Evolutionary conservation across 139 green algal genomes (phyloP).

Genomic region (Volvox reticuliferus): DNA sequence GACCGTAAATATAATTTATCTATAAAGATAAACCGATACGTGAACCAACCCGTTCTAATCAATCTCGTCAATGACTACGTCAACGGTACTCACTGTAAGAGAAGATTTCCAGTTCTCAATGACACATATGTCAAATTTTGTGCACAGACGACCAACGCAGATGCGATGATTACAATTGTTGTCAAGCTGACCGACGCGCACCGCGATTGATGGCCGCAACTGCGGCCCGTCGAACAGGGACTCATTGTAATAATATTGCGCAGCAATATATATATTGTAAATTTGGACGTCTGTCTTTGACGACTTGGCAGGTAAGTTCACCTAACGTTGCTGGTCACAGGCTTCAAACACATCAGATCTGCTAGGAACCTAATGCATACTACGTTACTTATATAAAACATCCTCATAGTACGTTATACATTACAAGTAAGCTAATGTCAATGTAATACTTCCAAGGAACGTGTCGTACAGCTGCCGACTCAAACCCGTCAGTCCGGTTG

Average conservation of each 20-base stretch:
- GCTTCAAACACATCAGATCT: not conserved
- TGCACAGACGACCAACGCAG: not conserved
- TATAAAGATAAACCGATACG: no score
- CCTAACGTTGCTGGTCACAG: not conserved
- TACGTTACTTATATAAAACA: no score
- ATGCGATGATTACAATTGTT: not conserved
- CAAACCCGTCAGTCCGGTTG: not conserved
- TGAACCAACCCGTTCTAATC: no score
- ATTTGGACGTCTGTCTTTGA: not conserved
- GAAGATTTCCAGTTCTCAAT: not conserved
- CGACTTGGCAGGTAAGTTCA: not conserved
- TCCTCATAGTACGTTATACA: not conserved
- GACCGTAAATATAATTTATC: no score
- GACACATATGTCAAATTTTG: not conserved
- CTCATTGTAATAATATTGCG: not conserved
- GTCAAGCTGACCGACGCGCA: not conserved
- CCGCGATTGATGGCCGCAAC: conserved; percentile 11
- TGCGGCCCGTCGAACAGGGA: not conserved
- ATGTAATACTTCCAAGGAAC: not conserved
- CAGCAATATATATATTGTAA: not conserved
- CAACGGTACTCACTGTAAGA: not conserved
- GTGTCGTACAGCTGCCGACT: conserved; percentile 15
- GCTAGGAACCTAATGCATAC: no score
- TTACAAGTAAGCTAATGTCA: not conserved
- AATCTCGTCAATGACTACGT: no score